A percentile compares a stretch with the other conserved stretches of the same genome.
phyloP scores from a whole-genome alignment of 2,329 filamentous ascomycete species.

The Verticillium longisporum region DNA sequence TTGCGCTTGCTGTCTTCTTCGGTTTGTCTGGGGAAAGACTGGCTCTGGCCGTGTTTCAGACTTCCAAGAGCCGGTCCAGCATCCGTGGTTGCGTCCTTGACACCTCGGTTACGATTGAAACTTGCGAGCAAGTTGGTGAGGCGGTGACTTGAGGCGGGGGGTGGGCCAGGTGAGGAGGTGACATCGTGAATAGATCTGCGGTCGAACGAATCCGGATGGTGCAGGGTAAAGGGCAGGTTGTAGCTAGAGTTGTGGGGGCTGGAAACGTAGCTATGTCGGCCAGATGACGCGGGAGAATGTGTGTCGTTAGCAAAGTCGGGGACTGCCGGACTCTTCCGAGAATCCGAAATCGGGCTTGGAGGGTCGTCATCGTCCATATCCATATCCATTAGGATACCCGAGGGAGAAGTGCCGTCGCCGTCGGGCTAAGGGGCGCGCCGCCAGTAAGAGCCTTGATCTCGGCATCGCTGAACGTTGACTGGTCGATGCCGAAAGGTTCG shows the following conservation, averaged over 20 bases:
- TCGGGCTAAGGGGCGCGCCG: constrained; percentile 69
- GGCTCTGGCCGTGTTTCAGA: constrained; percentile 65
- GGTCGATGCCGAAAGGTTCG: constrained; percentile 18
- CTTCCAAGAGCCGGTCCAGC: constrained; percentile 61
- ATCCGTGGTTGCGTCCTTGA: constrained; percentile 47
- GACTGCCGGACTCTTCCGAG: constrained; percentile 27
- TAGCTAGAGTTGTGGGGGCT: constrained; percentile 57
- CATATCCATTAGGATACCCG: constrained; percentile 55
- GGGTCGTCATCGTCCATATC: constrained; percentile 41
- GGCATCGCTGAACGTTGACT: constrained; percentile 47
- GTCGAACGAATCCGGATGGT: constrained; percentile 37
- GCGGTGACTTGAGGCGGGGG: constrained; percentile 23
- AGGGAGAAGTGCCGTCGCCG: constrained; percentile 66
- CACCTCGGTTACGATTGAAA: constrained; percentile 53
- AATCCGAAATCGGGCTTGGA: constrained; percentile 29
- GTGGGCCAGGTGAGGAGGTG: constrained; percentile 32
- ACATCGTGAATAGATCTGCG: constrained; percentile 29
- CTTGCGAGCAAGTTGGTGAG: constrained; percentile 50
- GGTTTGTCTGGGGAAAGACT: constrained; percentile 62
- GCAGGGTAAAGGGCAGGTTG: constrained; percentile 48
- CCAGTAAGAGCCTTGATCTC: constrained; percentile 54
- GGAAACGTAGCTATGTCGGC: constrained; percentile 46
- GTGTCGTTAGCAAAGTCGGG: constrained; percentile 35
- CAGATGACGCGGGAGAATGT: constrained; percentile 56
- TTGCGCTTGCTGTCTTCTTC: constrained; percentile 52